These are phyloP conservation scores for Taphrina confusa DNA, from an alignment of 1,139 yeast species.

Conservation along the genomic window DNA sequence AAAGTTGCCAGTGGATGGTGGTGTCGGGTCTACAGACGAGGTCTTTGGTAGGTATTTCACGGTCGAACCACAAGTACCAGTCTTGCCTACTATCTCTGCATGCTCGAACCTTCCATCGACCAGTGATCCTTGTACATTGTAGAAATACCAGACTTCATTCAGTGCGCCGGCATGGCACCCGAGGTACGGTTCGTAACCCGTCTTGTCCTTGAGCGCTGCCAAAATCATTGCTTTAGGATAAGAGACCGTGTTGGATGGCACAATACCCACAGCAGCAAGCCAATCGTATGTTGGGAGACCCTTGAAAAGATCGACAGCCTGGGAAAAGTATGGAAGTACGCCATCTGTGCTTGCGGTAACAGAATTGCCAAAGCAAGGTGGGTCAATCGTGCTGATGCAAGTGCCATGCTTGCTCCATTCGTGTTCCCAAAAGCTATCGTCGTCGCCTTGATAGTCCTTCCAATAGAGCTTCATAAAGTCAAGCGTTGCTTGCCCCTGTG, in stretches of 20 bases:
- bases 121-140: slow-evolving; percentile 65
- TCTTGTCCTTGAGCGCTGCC: slow-evolving; percentile 61
- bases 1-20: slow-evolving; percentile 38
- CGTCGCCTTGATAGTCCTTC: slow-evolving; percentile 68
- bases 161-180: slow-evolving; percentile 72
- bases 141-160: slow-evolving; percentile 90
- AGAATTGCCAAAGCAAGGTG: slow-evolving; percentile 61
- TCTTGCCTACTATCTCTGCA: slow-evolving; percentile 57
- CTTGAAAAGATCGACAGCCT: slow-evolving; percentile 64
- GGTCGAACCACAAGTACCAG: slow-evolving; percentile 64
- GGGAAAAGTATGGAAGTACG: slow-evolving; percentile 74
- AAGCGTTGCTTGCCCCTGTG: slow-evolving; percentile 54
- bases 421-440: slow-evolving; percentile 81
- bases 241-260: slow-evolving; percentile 61
- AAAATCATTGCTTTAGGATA: slow-evolving; percentile 67
- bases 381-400: slow-evolving; percentile 77
- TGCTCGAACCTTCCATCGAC: slow-evolving; percentile 64
- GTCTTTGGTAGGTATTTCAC: slow-evolving; percentile 74
- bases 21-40: slow-evolving; percentile 36
- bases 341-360: slow-evolving; percentile 53
- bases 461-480: slow-evolving; percentile 63
- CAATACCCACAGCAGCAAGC: slow-evolving; percentile 65
- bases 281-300: slow-evolving; percentile 71
- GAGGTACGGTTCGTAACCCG: slow-evolving; percentile 64
- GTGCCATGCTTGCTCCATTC: slow-evolving; percentile 86